These are phyloP conservation scores for Bromus sterilis DNA, from an alignment of 176 grass and related monocot species.

Conservation along the genomic window DNA sequence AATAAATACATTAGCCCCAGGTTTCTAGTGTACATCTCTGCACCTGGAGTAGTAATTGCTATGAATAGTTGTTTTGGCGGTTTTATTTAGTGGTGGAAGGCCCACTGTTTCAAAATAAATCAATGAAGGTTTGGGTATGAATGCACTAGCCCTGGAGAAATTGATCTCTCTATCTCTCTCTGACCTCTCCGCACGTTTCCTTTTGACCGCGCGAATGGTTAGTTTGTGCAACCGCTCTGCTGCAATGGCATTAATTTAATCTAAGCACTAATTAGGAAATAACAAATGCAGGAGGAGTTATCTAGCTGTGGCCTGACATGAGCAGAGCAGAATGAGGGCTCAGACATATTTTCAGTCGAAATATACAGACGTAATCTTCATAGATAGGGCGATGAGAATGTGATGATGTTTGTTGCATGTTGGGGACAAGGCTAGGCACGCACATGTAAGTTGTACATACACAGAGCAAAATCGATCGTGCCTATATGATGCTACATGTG, in stretches of 20 bases:
- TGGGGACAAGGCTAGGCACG: too few species aligned
- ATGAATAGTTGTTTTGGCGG: too few species aligned
- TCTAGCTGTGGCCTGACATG: neutral
- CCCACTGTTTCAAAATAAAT: too few species aligned
- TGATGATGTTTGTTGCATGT: too few species aligned
- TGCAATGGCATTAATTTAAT: neutral
- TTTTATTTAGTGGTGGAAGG: too few species aligned
- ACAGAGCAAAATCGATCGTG: neutral
- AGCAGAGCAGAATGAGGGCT: neutral
- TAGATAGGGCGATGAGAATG: neutral
- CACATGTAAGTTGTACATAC: too few species aligned
- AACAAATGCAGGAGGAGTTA: neutral
- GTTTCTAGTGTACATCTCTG: too few species aligned
- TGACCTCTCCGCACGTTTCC: neutral
- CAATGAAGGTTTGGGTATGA: too few species aligned
- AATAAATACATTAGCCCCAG: neutral
- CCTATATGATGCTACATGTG: neutral
- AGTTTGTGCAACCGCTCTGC: neutral
- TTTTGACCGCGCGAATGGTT: neutral
- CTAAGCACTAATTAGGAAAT: neutral
- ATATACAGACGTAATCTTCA: too few species aligned
- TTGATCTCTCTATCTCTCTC: too few species aligned
- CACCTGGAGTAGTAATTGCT: too few species aligned
- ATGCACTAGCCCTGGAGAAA: too few species aligned
- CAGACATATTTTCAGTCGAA: neutral